These are phyloP conservation scores for Codiaeum variegatum DNA, from an alignment of 441 rosid species.

Conservation along the genomic window DNA sequence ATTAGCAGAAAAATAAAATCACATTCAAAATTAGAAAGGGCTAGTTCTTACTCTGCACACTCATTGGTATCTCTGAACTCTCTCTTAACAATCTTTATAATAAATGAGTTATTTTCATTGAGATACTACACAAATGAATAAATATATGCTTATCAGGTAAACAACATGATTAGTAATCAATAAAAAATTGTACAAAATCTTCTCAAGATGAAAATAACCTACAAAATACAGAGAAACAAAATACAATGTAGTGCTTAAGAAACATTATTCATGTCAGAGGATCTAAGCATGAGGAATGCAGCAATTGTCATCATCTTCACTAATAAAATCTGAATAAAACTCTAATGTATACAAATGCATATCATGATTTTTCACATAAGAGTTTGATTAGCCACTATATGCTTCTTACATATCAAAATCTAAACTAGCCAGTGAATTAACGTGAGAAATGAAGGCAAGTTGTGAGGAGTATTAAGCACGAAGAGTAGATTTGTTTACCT, in stretches of 20 bases:
- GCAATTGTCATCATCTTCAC: slow-evolving; percentile 63
- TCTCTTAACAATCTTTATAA: slow-evolving; percentile 96
- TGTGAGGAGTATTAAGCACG: too few species aligned
- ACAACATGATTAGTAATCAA: not conserved
- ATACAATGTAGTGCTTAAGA: not conserved
- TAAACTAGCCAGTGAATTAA: slow-evolving; percentile 78
- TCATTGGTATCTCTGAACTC: slow-evolving; percentile 82
- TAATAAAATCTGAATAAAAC: slow-evolving; percentile 49
- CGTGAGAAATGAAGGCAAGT: slow-evolving; percentile 73
- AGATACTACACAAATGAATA: slow-evolving; percentile 62
- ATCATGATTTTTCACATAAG: slow-evolving; percentile 36
- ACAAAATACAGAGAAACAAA: not conserved
- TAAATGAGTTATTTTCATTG: slow-evolving; percentile 97
- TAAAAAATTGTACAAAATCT: not conserved
- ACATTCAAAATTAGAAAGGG: not conserved
- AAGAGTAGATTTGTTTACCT: too few species aligned
- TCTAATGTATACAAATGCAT: slow-evolving; percentile 41
- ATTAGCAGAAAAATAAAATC: not conserved
- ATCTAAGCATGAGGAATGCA: too few species aligned
- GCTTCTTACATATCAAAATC: slow-evolving; percentile 39
- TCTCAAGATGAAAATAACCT: not conserved
- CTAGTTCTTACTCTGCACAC: slow-evolving; percentile 86
- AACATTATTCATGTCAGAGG: not conserved
- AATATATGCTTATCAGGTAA: not conserved
- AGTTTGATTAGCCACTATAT: slow-evolving; percentile 28